A percentile compares a stretch with the other conserved stretches of the same genome.
Evolutionary conservation across 2,329 filamentous ascomycete genomes (phyloP).

Genomic region (Fonsecaea nubica): DNA sequence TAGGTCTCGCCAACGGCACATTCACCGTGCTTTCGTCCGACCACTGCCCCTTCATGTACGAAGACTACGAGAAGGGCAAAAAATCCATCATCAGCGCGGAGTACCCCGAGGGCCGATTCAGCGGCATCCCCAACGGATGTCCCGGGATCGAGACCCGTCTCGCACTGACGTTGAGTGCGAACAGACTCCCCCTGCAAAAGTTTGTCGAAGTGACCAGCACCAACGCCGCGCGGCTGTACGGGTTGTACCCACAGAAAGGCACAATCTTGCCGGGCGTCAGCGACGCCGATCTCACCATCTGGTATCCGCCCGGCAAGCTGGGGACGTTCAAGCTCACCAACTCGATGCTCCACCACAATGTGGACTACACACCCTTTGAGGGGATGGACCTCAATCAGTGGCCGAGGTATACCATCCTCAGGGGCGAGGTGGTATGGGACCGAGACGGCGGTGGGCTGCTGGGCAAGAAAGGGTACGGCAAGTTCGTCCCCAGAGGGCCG

Average conservation of each 20-base stretch:
- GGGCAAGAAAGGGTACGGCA: conserved; percentile 57
- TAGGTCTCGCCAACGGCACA: conserved; percentile 59
- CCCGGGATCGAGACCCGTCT: conserved; percentile 65
- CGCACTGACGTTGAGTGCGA: conserved; percentile 53
- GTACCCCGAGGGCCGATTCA: conserved; percentile 57
- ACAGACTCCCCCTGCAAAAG: conserved; percentile 53
- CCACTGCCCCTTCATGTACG: conserved; percentile 59
- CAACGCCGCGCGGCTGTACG: conserved; percentile 65
- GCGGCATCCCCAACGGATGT: conserved; percentile 64
- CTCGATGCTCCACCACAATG: conserved; percentile 64
- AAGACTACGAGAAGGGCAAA: conserved; percentile 57
- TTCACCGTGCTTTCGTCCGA: conserved; percentile 62
- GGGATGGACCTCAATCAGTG: conserved; percentile 64
- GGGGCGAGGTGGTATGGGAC: conserved; percentile 62
- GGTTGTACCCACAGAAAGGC: conserved; percentile 60
- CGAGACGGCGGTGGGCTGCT: conserved; percentile 60
- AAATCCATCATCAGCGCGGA: conserved; percentile 56
- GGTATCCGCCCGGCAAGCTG: conserved; percentile 58
- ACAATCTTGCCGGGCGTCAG: conserved; percentile 56
- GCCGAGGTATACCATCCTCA: conserved; percentile 66
- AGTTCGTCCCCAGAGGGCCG: conserved; percentile 56
- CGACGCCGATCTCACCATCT: conserved; percentile 65
- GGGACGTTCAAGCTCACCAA: conserved; percentile 58
- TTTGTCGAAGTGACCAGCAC: conserved; percentile 63
- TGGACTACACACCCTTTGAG: conserved; percentile 69